A percentile compares a stretch with the other conserved stretches of the same genome.
phyloP scores from a whole-genome alignment of 805 yeast genomes.

The Saturnispora ahearnii region DNA sequence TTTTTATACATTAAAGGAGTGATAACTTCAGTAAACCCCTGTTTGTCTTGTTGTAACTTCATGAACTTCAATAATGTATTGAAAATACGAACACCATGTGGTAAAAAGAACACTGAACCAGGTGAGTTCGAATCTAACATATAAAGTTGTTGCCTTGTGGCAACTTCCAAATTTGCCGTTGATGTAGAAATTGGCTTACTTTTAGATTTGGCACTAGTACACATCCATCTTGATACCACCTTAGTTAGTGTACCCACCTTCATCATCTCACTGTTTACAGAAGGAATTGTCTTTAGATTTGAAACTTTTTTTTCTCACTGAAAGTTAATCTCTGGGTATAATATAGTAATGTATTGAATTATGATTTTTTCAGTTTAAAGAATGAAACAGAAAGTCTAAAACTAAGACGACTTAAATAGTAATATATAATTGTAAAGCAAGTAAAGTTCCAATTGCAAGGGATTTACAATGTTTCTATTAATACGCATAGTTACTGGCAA shows the following conservation, averaged over 20 bases:
- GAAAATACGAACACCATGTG: slow-evolving; percentile 85
- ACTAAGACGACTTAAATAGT: no score
- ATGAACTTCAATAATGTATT: slow-evolving; percentile 72
- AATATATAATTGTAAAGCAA: no score
- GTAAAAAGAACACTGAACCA: slow-evolving; percentile 85
- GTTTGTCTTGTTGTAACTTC: slow-evolving; percentile 71
- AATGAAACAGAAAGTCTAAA: no score
- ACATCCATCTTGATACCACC: not conserved
- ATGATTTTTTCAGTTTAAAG: no score
- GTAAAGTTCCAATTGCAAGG: no score
- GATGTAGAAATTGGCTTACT: slow-evolving; percentile 18
- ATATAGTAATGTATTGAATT: no score
- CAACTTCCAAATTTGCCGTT: slow-evolving; percentile 34
- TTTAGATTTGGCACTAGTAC: not conserved
- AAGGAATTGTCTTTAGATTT: not conserved
- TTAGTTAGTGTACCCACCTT: not conserved
- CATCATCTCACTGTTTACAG: not conserved
- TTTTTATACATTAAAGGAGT: slow-evolving; percentile 84
- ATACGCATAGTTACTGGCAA: no score
- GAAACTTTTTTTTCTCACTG: not conserved
- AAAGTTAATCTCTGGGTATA: not conserved
- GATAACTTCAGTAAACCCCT: slow-evolving; percentile 86
- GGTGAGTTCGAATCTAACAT: slow-evolving; percentile 78
- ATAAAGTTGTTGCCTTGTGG: slow-evolving; percentile 65
- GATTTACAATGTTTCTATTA: no score